Evolutionary conservation across 352 stramenopile species (phyloP), one percentile per base, ranked within the genome.

Genomic region (Pythium oligandrum): DNA sequence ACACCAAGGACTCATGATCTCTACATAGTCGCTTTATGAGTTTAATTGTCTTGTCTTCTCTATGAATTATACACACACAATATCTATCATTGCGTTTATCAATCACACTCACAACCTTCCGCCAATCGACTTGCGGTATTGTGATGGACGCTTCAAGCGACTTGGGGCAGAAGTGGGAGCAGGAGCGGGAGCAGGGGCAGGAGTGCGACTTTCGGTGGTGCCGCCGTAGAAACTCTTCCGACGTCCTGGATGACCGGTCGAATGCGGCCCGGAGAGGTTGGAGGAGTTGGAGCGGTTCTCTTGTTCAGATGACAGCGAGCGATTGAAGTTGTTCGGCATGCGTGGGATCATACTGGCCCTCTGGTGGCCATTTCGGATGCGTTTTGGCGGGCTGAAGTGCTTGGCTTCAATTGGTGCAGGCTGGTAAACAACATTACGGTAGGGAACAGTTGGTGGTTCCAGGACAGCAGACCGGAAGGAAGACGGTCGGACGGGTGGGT

Each of bases 91-190:
- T 44, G 8, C 37, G 8, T 35, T 30, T 6, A 26, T 26, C 17
- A 26, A 26, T 26, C 17, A 26, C 17, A 26, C 33, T 56, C 40
- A 68, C 39, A 61, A 45, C 36, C 61, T 7, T 3, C 61, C 61
- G 4, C 61, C 55, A 5, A 68, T 59, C 2, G 61, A 68, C 40
- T 68, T 68, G 31, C 61, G 61, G 17, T 58, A 68, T 35, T 68
- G 55, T n/a, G 45, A 56, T 6, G 61, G 61, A 52, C 48, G 44
- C 44, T 66, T 66, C 32, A 66, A 49, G 32, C 59, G 52, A 48
- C 59, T 66, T 8, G 48, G 34, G 4, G 53, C 17, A 8, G 59
- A 37, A 2, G 59, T 34, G 17, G 54, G 36, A 10, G 40, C 30
- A 12, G 51, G 17, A 26, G 17, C 17, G 17, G 17, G 17, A 26